A percentile compares a stretch with the other conserved stretches of the same genome.
Conservation (phyloP, 306 rosid species). For the Begonia peltatifolia region DNA sequence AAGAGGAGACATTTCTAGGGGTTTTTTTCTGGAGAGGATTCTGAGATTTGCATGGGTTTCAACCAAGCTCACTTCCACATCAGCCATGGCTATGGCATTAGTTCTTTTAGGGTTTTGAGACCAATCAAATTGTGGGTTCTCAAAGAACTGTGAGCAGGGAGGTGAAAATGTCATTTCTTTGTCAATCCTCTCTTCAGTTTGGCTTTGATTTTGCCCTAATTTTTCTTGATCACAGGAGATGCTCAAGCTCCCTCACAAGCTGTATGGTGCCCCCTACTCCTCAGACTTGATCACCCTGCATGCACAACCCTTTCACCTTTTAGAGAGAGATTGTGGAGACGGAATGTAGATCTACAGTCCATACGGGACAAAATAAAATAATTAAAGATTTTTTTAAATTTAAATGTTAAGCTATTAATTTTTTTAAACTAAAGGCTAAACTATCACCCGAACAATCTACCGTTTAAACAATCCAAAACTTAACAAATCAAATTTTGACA, state of each 20-base stretch:
- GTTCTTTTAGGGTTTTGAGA: constrained; percentile 48
- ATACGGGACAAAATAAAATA: background rate
- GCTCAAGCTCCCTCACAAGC: constrained; percentile 77
- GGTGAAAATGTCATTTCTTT: constrained; percentile 24
- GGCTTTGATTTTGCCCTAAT: constrained; percentile 11
- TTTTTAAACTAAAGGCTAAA: no score
- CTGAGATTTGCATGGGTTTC: constrained; percentile 84
- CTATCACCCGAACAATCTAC: no score
- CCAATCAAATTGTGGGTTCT: constrained; percentile 48
- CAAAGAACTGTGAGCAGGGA: constrained; percentile 46
- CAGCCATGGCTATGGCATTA: constrained; percentile 52
- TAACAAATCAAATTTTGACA: no score
- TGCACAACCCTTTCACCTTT: background rate
- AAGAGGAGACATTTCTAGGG: constrained; percentile 37
- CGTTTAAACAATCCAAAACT: no score
- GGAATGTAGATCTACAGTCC: background rate
- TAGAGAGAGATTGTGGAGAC: background rate
- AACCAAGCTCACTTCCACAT: constrained; percentile 76
- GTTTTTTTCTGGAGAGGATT: constrained; percentile 42
- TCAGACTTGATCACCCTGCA: constrained; percentile 91
- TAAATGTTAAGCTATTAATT: no score
- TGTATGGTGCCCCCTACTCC: constrained; percentile 92
- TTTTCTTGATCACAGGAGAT: constrained; percentile 26
- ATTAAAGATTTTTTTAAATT: no score
- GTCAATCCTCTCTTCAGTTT: constrained; percentile 3